Conservation (phyloP, 108 stramenopile genomes). For the Cyclotella sp. region DNA sequence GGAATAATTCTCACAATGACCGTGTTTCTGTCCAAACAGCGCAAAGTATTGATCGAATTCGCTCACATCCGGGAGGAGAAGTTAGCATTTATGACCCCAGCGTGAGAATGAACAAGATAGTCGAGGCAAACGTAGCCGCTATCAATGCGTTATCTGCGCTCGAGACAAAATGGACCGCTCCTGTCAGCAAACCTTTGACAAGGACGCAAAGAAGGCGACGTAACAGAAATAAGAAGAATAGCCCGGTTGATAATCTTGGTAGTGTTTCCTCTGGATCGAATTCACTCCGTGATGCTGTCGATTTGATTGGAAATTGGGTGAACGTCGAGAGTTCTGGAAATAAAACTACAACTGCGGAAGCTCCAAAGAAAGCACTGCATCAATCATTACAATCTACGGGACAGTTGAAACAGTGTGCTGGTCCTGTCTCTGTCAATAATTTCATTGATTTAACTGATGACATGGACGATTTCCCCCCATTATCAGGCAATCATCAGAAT, state of each 20-base stretch:
- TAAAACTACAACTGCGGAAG: neutral
- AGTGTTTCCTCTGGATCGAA: neutral
- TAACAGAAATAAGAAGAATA: constrained; percentile 14
- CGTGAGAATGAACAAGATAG: constrained; percentile 11
- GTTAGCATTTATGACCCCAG: neutral
- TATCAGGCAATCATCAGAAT: neutral
- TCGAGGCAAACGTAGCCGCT: constrained; percentile 22
- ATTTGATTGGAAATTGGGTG: constrained; percentile 13
- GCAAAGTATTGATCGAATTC: neutral
- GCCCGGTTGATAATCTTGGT: neutral
- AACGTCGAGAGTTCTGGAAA: neutral
- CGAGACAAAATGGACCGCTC: constrained; percentile 32
- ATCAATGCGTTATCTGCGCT: constrained; percentile 46
- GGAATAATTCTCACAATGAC: neutral
- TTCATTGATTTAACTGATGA: constrained; percentile 22
- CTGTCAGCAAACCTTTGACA: constrained; percentile 11
- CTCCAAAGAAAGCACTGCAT: neutral
- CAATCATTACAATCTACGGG: too few relatives aligned
- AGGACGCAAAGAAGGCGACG: constrained; percentile 3
- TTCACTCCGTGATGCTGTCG: neutral
- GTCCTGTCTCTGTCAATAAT: neutral
- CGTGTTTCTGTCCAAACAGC: neutral
- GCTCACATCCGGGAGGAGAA: neutral
- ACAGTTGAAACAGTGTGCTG: neutral
- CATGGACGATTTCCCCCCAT: neutral